Conservation (phyloP, 495 filamentous ascomycete species). For the Poronia punctata region DNA sequence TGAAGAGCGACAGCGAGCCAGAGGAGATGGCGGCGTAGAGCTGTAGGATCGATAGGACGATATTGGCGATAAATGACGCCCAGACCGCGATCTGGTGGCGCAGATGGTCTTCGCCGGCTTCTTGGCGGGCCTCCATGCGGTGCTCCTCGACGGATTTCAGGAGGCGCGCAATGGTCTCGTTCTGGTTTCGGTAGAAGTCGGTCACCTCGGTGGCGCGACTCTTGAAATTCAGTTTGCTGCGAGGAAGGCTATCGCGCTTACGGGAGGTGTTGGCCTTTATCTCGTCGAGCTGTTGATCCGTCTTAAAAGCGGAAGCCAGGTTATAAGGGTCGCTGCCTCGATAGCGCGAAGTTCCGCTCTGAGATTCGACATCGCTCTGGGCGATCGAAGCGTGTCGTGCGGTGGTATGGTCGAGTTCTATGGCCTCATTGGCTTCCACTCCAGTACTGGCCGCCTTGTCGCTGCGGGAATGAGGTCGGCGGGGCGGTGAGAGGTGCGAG, state of each 20-base stretch:
- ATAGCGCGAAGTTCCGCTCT: conserved; percentile 39
- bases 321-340: conserved; percentile 70
- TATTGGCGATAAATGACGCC: conserved; percentile 82
- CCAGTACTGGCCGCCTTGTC: conserved; percentile 36
- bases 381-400: conserved; percentile 32
- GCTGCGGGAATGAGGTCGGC: conserved; percentile 18
- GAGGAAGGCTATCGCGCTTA: conserved; percentile 51
- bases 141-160: conserved; percentile 93
- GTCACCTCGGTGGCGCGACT: conserved; percentile 54
- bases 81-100: conserved; percentile 85
- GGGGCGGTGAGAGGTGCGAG: conserved; percentile 28
- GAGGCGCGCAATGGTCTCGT: conserved; percentile 85
- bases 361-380: conserved; percentile 56
- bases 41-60: conserved; percentile 71
- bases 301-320: conserved; percentile 72
- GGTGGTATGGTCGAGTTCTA: conserved; percentile 27
- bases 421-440: conserved; percentile 38
- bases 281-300: conserved; percentile 64
- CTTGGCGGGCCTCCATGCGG: conserved; percentile 66
- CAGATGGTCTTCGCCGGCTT: conserved; percentile 71
- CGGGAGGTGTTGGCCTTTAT: conserved; percentile 79
- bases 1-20: conserved; percentile 87
- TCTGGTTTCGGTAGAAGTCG: conserved; percentile 85
- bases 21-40: conserved; percentile 84
- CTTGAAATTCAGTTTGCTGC: conserved; percentile 12